phyloP scores from a whole-genome alignment of 163 green algal species.

The Scenedesmus sp. region DNA sequence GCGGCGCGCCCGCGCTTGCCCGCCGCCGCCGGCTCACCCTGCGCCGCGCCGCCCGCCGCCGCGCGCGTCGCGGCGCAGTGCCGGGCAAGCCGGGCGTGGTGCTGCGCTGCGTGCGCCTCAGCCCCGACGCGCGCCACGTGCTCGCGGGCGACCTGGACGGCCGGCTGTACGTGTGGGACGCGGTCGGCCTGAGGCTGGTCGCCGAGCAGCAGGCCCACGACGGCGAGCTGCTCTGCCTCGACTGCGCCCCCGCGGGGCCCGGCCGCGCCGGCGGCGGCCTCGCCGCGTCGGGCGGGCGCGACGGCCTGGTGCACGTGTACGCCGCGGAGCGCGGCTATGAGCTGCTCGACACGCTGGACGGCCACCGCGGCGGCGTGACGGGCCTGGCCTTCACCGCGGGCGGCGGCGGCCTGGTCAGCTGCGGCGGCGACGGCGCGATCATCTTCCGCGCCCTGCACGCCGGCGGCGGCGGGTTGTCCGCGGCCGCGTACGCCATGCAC shows the following conservation, averaged over 20 bases:
- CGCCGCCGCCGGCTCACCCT: too few relatives aligned
- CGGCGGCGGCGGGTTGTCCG: not conserved
- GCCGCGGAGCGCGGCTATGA: constrained; percentile 57
- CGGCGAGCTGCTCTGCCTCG: constrained; percentile 58
- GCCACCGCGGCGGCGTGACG: constrained; percentile 54
- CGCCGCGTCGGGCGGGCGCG: constrained; percentile 50
- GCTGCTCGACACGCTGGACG: constrained; percentile 72
- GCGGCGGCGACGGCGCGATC: constrained; percentile 50
- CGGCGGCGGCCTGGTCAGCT: constrained; percentile 47
- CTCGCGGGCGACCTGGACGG: constrained; percentile 58
- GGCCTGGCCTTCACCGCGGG: constrained; percentile 44
- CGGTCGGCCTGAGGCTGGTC: constrained; percentile 47
- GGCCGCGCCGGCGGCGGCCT: constrained; percentile 8
- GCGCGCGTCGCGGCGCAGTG: not conserved
- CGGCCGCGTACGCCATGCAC: constrained; percentile 43
- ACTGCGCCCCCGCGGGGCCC: constrained; percentile 45
- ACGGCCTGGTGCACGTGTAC: constrained; percentile 64
- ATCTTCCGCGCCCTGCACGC: constrained; percentile 44
- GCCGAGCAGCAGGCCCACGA: constrained; percentile 63
- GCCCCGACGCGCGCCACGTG: constrained; percentile 57
- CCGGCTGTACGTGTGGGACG: constrained; percentile 66
- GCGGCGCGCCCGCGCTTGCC: too few relatives aligned
- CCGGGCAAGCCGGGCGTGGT: constrained; percentile 15
- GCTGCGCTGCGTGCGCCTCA: constrained; percentile 61
- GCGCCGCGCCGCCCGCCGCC: too few relatives aligned